These are phyloP conservation scores for Linnemannia elongata DNA, from an alignment of 192 early-diverging fungal genomes.

Conservation along the genomic window DNA sequence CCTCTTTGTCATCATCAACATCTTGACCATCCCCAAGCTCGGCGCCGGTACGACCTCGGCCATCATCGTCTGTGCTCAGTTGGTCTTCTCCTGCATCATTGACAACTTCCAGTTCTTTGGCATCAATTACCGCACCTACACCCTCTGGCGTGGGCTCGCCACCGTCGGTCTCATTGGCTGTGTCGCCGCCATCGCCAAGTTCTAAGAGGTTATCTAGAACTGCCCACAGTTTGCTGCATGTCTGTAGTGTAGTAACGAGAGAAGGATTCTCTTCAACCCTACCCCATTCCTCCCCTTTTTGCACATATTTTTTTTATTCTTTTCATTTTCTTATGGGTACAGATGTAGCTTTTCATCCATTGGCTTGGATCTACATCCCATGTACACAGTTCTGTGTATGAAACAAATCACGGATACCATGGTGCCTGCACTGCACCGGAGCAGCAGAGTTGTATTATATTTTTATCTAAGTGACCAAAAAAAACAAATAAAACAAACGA, in stretches of 20 bases:
- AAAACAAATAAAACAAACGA: background rate
- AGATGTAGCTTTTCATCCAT: constrained; percentile 6
- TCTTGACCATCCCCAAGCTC: constrained; percentile 60
- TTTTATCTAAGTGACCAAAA: background rate
- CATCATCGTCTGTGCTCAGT: constrained; percentile 62
- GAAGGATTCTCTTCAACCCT: background rate
- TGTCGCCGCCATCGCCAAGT: constrained; percentile 58
- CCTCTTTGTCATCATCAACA: constrained; percentile 63
- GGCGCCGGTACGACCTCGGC: constrained; percentile 63
- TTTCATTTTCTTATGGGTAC: background rate
- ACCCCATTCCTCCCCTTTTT: background rate
- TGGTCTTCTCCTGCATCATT: constrained; percentile 60
- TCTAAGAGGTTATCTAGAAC: constrained; percentile 21
- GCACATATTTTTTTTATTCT: background rate
- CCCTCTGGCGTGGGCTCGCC: constrained; percentile 60
- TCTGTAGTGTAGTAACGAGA: background rate
- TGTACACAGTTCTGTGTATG: constrained; percentile 28
- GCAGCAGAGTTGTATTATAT: constrained; percentile 5
- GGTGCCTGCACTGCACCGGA: background rate
- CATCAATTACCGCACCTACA: constrained; percentile 50
- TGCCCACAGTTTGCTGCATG: background rate
- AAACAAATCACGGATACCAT: constrained; percentile 40
- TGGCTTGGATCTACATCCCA: constrained; percentile 9
- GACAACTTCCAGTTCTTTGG: constrained; percentile 66
- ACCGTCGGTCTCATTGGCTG: constrained; percentile 56